phyloP scores from a whole-genome alignment of 805 yeast species.

The Sugiyamaella lignohabitans region DNA sequence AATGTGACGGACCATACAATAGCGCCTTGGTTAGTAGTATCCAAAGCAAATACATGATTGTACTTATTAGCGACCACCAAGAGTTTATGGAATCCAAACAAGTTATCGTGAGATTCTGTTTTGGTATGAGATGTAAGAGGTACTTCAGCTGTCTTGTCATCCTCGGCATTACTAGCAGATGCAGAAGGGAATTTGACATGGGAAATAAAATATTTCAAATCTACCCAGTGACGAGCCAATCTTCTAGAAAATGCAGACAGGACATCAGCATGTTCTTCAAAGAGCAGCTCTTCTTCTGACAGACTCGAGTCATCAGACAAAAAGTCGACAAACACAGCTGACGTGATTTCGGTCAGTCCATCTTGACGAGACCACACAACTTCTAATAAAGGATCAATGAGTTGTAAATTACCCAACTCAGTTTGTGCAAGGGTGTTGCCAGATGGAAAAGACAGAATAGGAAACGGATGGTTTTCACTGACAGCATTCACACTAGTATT shows the following conservation, averaged over 20 bases:
- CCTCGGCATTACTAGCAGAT: neutral
- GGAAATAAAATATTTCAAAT: constrained; percentile 13
- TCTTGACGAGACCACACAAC: constrained; percentile 27
- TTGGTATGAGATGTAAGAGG: neutral
- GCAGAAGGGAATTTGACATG: constrained; percentile 1
- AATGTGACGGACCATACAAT: constrained; percentile 23
- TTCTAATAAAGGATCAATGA: too few relatives aligned
- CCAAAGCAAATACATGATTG: constrained; percentile 29
- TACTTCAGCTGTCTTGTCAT: neutral
- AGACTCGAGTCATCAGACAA: constrained; percentile 20
- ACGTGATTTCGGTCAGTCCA: constrained; percentile 22
- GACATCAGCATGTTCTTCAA: constrained; percentile 25
- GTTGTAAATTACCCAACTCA: neutral
- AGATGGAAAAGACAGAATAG: neutral
- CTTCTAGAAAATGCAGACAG: constrained; percentile 26
- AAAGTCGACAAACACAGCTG: constrained; percentile 26
- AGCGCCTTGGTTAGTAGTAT: constrained; percentile 22
- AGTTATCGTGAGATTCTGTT: constrained; percentile 16
- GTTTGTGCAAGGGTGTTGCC: neutral
- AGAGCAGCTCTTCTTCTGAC: constrained; percentile 25
- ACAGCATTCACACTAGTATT: neutral
- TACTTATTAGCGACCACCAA: constrained; percentile 26
- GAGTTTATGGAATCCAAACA: constrained; percentile 32
- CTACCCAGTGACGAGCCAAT: constrained; percentile 23
- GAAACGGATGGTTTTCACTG: neutral